Percentiles rank a stretch among this genome's conserved stretches.
These are phyloP conservation scores for Nepenthes gracilis DNA, from an alignment of 148 eudicot species.

Conservation along the genomic window DNA sequence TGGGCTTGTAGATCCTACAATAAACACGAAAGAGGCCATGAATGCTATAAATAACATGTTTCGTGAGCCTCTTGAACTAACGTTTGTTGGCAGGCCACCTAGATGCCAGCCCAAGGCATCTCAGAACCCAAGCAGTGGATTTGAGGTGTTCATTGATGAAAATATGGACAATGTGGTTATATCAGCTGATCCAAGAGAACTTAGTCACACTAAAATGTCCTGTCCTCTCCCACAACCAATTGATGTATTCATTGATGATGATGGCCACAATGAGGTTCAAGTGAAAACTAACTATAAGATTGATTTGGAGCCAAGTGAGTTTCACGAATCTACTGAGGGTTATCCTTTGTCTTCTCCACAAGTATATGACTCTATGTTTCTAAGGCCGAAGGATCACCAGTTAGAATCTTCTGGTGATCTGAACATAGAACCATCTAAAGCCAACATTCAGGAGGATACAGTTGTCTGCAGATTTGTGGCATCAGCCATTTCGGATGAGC, in stretches of 20 bases:
- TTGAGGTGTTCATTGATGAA: conserved; percentile 61
- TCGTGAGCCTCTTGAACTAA: conserved; percentile 72
- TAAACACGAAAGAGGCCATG: conserved; percentile 67
- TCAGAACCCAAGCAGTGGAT: conserved; percentile 26
- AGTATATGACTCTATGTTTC: conserved; percentile 36
- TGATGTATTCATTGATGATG: conserved; percentile 62
- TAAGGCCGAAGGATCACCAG: conserved; percentile 38
- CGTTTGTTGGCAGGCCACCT: conserved; percentile 22
- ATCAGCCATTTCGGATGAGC: conserved; percentile 66
- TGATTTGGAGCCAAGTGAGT: conserved; percentile 20
- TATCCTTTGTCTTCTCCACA: conserved; percentile 21
- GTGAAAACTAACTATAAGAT: conserved; percentile 16
- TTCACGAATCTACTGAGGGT: conserved; percentile 18
- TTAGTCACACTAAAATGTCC: conserved; percentile 7
- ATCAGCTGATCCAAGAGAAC: conserved; percentile 14
- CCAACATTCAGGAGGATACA: conserved; percentile 65
- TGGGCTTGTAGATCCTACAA: conserved; percentile 74
- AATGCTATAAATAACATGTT: conserved; percentile 81
- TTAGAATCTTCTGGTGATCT: conserved; percentile 34
- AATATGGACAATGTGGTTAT: conserved; percentile 22
- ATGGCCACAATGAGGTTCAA: conserved; percentile 16
- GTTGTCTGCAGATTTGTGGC: conserved; percentile 84
- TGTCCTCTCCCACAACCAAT: conserved; percentile 37
- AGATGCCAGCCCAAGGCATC: conserved; percentile 27
- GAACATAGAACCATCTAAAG: conserved; percentile 19